Evolutionary conservation across 371 early-diverging fungal species (phyloP).

Genomic region (Thermomucor indicae-seudaticae): DNA sequence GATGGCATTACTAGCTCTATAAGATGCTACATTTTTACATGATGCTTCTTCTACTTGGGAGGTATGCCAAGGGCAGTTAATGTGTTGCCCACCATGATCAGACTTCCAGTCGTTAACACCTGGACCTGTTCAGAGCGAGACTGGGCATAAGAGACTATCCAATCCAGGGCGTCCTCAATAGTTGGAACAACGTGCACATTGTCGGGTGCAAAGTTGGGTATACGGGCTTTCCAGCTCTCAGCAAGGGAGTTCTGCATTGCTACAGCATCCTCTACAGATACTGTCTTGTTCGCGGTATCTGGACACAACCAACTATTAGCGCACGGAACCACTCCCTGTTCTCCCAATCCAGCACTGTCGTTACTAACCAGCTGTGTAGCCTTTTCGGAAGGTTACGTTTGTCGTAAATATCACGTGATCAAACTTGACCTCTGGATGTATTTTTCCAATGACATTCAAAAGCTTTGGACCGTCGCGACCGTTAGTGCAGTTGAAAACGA

Average conservation of each 20-base stretch:
- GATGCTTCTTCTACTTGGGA: conserved; percentile 21
- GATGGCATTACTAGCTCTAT: not conserved
- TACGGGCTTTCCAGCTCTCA: conserved; percentile 44
- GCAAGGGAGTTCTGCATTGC: conserved; percentile 51
- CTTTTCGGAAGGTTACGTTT: conserved; percentile 57
- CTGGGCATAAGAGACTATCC: conserved; percentile 40
- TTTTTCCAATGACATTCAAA: conserved; percentile 41
- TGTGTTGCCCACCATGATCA: conserved; percentile 89
- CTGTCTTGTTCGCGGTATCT: conserved; percentile 67
- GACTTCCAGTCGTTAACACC: conserved; percentile 90
- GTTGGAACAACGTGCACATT: conserved; percentile 47
- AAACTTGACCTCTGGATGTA: conserved; percentile 44
- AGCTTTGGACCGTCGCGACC: conserved; percentile 67
- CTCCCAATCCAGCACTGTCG: not conserved
- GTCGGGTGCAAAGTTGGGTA: conserved; percentile 24
- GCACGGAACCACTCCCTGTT: not conserved
- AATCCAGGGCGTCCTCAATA: conserved; percentile 75
- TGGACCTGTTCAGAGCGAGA: conserved; percentile 24
- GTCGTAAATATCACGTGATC: conserved; percentile 75
- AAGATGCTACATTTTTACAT: not conserved
- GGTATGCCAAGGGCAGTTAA: conserved; percentile 60
- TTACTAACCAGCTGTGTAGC: conserved; percentile 34
- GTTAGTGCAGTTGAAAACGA: conserved; percentile 88
- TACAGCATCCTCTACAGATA: conserved; percentile 50
- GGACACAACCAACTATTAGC: conserved; percentile 8